phyloP scores from a whole-genome alignment of 1,284 basidiomycete genomes.

The Malassezia globosa region DNA sequence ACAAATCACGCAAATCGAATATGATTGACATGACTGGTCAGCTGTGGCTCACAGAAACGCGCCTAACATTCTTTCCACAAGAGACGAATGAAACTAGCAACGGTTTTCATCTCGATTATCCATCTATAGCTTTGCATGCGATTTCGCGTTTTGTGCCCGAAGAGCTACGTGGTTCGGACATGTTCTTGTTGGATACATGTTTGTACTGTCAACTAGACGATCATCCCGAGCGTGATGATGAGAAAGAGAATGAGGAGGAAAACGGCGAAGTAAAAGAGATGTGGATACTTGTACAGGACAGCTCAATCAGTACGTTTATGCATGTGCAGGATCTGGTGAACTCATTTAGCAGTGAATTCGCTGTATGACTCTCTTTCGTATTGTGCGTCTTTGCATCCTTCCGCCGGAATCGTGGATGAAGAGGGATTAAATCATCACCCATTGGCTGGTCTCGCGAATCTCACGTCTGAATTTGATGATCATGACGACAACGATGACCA shows the following conservation, averaged over 20 bases:
- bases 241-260: constrained; percentile 25
- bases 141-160: constrained; percentile 32
- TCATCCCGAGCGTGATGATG: constrained; percentile 21
- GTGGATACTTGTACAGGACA: constrained; percentile 28
- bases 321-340: too few species aligned
- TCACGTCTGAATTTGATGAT: constrained; percentile 39
- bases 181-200: constrained; percentile 20
- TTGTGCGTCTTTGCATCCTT: constrained; percentile 79
- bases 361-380: constrained; percentile 78
- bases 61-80: constrained; percentile 27
- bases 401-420: constrained; percentile 48
- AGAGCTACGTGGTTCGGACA: constrained; percentile 10
- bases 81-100: neutral
- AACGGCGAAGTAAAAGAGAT: constrained; percentile 29
- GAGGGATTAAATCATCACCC: too few species aligned
- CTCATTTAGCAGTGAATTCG: constrained; percentile 57
- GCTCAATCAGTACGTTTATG: constrained; percentile 16
- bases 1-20: too few species aligned
- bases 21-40: too few species aligned
- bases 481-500: constrained; percentile 25
- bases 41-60: constrained; percentile 31
- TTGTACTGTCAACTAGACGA: constrained; percentile 44
- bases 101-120: constrained; percentile 34
- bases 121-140: constrained; percentile 37
- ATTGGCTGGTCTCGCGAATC: constrained; percentile 36